Base-by-base conservation (phyloP, 768 basidiomycete species). In the Trametes maxima region DNA sequence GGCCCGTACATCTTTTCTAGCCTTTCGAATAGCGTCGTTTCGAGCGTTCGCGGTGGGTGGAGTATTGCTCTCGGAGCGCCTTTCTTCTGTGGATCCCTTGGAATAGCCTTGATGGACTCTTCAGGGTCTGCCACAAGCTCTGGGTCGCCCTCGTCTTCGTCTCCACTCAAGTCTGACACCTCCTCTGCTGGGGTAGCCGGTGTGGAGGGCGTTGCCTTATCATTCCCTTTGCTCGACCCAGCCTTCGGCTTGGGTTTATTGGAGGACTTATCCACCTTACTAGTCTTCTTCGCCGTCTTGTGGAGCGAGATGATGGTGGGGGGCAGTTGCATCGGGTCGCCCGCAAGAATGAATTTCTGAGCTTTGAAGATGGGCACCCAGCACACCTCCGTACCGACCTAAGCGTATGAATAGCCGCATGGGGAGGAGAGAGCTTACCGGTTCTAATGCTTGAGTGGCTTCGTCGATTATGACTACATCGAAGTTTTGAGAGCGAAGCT, bases 391-490 rank as follows among this genome's bases (percentile, higher is more conserved):
- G 37, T 12, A 28, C 25, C 14, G 10, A 14, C 47, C 14, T 35
- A 28, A 52, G 13, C 55, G 36, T 47, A 33, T 21, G 40, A 24
- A 7, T 33, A 2, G 1, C 14, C 10, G 21, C 21, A 52, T 7
- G 16, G 3, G 39, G 16, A 11, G 17, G 21, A 19, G 16, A 10
- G 13, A 6, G 72, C 84, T 60, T 70, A 95, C 95, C 22, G 95
- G 94, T 76, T 99, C 96, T 14, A 97, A 70, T 3, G 95, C 96
- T 73, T 98, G 97, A 0, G 97, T 98, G 0, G 97, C 97, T 76
- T 99, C 97, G 66, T 99, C 97, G 55, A 99, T 95, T 47, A 99
- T 89, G 12, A 95, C 85, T 0, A 96, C 90, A 70, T 99, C 97
- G 69, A 99, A 99, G 1, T 81, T 75, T 57, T 87, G 81, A 60